A percentile compares a stretch with the other conserved stretches of the same genome.
Evolutionary conservation across 2,329 filamentous ascomycete species (phyloP).

Genomic region (Atkinsonella texensis): DNA sequence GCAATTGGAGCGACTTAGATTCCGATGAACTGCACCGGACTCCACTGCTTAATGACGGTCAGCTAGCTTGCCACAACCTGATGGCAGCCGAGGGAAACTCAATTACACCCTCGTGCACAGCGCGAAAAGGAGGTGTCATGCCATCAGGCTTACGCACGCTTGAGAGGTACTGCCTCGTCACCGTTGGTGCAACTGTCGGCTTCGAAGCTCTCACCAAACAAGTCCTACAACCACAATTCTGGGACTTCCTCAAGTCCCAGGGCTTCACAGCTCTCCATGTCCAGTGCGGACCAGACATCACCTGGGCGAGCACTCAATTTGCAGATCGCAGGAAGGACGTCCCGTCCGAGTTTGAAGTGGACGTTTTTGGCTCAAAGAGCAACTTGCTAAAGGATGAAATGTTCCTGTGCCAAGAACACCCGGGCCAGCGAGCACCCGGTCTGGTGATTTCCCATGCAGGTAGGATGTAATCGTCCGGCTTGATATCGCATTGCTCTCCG

Average conservation of each 20-base stretch:
- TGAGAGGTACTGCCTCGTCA: constrained; percentile 59
- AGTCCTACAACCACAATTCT: constrained; percentile 49
- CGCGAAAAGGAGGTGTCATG: constrained; percentile 3
- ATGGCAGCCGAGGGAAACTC: no score
- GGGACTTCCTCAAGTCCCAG: constrained; percentile 43
- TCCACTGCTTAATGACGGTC: background rate
- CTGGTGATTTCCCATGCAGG: constrained; percentile 84
- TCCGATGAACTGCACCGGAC: no score
- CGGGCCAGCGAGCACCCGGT: constrained; percentile 44
- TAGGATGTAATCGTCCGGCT: constrained; percentile 26
- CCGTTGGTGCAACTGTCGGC: constrained; percentile 80
- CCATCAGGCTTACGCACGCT: background rate
- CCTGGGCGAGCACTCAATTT: constrained; percentile 18
- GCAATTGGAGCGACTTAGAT: no score
- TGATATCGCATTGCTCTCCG: background rate
- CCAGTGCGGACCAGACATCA: constrained; percentile 65
- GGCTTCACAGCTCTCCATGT: constrained; percentile 62
- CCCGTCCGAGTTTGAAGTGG: constrained; percentile 15
- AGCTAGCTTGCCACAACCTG: background rate
- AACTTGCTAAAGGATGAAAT: constrained; percentile 36
- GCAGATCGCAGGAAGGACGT: constrained; percentile 11
- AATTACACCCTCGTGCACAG: background rate
- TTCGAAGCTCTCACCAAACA: constrained; percentile 62
- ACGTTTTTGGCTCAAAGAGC: constrained; percentile 20
- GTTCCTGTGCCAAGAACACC: constrained; percentile 34